Conservation (phyloP, 2,329 filamentous ascomycete species). For the Chaetomium sp. region DNA sequence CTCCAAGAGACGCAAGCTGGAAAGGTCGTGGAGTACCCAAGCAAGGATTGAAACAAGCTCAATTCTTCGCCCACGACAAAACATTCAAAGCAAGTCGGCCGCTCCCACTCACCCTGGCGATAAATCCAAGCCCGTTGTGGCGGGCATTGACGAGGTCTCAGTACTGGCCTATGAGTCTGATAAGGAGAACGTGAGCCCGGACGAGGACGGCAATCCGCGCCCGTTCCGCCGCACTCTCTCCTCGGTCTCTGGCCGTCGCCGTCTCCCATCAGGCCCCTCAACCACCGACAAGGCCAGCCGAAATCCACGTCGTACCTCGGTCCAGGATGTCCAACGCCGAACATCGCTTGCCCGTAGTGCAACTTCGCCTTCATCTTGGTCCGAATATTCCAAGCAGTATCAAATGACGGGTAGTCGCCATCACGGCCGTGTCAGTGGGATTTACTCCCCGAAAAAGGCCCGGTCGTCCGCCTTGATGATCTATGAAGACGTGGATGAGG, state of each 20-base stretch:
- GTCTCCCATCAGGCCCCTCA: constrained; percentile 30
- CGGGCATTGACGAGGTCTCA: constrained; percentile 29
- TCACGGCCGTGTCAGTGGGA: not conserved
- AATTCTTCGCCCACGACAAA: constrained; percentile 30
- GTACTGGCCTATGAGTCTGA: constrained; percentile 68
- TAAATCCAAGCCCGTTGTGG: constrained; percentile 37
- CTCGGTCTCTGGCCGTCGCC: constrained; percentile 25
- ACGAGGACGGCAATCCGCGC: constrained; percentile 39
- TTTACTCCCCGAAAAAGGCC: not conserved
- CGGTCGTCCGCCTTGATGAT: constrained; percentile 28
- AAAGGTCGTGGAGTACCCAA: constrained; percentile 54
- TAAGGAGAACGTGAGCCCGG: constrained; percentile 82
- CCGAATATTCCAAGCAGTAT: not conserved
- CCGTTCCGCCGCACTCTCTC: constrained; percentile 19
- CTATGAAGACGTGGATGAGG: constrained; percentile 42
- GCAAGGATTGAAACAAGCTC: constrained; percentile 49
- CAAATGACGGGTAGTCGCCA: constrained; percentile 4
- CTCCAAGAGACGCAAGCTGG: constrained; percentile 57
- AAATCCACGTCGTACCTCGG: constrained; percentile 34
- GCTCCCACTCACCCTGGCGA: constrained; percentile 13
- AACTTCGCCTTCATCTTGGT: not conserved
- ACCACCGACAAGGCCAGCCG: constrained; percentile 1
- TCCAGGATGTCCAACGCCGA: constrained; percentile 35
- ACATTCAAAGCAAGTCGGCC: constrained; percentile 23
- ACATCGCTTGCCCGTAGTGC: constrained; percentile 23